phyloP scores from a whole-genome alignment of 345 rosid species.

The Hevea brasiliensis region DNA sequence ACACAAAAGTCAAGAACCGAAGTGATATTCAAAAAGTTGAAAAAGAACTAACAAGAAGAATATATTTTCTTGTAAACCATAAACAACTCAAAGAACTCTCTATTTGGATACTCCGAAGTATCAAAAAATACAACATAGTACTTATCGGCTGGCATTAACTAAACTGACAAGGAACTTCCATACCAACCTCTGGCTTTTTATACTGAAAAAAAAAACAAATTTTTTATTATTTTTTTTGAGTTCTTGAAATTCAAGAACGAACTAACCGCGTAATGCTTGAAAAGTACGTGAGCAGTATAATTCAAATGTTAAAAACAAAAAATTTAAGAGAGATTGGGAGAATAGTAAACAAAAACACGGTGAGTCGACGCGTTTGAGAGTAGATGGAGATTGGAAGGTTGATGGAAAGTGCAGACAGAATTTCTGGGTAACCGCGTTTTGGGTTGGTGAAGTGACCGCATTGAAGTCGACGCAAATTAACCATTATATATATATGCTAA shows the following conservation, averaged over 20 bases:
- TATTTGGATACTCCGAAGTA: neutral
- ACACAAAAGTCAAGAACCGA: constrained; percentile 15
- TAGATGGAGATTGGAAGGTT: neutral
- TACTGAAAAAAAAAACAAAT: neutral
- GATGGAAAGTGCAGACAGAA: constrained; percentile 3
- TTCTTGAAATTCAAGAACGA: neutral
- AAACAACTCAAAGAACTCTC: neutral
- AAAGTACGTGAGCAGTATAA: neutral
- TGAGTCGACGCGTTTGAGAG: neutral
- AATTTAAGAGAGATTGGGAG: neutral
- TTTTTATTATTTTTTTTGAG: neutral
- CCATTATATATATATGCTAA: no score
- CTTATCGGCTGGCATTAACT: neutral
- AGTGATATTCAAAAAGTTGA: neutral
- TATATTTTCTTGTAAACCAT: neutral
- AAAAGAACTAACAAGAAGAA: neutral
- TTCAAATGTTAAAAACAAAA: neutral
- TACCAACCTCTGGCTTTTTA: neutral
- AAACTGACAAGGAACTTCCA: neutral
- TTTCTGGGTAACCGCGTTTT: constrained; percentile 20
- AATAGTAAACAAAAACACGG: neutral
- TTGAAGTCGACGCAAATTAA: neutral
- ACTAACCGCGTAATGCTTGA: constrained; percentile 26
- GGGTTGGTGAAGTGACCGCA: neutral
- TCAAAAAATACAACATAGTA: neutral